phyloP scores from a whole-genome alignment of 1,139 yeast genomes.

The Wickerhamiella pararugosa region DNA sequence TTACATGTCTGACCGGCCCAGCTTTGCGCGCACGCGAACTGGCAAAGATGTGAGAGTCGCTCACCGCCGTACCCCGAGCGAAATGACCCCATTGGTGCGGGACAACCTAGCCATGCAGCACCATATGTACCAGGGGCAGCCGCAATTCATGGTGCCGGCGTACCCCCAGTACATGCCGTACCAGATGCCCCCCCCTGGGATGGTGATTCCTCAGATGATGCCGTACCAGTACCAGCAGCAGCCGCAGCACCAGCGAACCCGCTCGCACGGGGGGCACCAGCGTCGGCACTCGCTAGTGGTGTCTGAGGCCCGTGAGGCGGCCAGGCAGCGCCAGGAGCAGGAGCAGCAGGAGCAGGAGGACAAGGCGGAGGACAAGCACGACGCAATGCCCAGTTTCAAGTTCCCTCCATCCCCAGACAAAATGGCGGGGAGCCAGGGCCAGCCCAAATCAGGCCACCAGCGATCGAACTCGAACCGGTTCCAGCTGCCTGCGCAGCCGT shows the following conservation, averaged over 20 bases:
- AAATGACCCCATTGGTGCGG: constrained; percentile 83
- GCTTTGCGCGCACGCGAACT: constrained; percentile 12
- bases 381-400: constrained; percentile 14
- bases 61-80: constrained; percentile 87
- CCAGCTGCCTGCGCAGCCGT: constrained; percentile 31
- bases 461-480: constrained; percentile 20
- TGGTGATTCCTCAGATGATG: constrained; percentile 13
- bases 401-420: constrained; percentile 36
- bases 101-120: constrained; percentile 67
- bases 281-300: constrained; percentile 89
- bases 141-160: constrained; percentile 45
- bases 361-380: constrained; percentile 13
- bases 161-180: constrained; percentile 40
- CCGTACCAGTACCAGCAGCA: constrained; percentile 9
- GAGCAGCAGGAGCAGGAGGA: constrained; percentile 8
- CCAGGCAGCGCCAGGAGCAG: constrained; percentile 39
- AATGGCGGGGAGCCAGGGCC: constrained; percentile 6
- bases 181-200: constrained; percentile 16
- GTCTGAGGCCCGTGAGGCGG: constrained; percentile 93
- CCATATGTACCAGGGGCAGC: constrained; percentile 80
- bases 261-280: constrained; percentile 46
- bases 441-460: constrained; percentile 21
- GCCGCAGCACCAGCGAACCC: constrained; percentile 23
- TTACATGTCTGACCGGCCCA: constrained; percentile 5
- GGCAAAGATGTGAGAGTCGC: constrained; percentile 53